Evolutionary conservation across 768 basidiomycete species (phyloP), one percentile per base, ranked within the genome.

Genomic region (Pleurotus citrinopileatus): DNA sequence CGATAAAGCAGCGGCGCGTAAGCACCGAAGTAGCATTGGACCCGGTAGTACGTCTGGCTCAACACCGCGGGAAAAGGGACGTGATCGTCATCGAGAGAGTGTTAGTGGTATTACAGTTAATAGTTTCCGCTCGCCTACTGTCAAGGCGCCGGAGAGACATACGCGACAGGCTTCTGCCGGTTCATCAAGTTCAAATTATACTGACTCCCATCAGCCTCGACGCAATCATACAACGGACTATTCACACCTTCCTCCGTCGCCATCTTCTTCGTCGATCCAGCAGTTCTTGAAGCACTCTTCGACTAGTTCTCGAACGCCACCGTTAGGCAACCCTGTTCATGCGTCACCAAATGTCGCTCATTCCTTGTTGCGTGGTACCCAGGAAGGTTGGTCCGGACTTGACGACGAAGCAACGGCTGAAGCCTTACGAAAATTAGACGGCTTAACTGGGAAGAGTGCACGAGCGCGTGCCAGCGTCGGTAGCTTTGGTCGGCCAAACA

Each of bases 371-470:
- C 83, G 90, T 59, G 92, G 92, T 9, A 92, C 89, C 4, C 91
- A 94, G 66, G 87, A 92, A 66, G 92, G 92, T 23, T 94, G 91
- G 91, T 87, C 87, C 13, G 89, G 83, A 56, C 77, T 94, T 61
- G 88, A 92, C 61, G 92, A 95, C 64, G 86, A 91, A 61, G 87
- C 87, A 13, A 94, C 96, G 5, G 90, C 84, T 5, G 94, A 96
- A 62, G 92, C 93, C 7, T 75, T 99, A 29, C 83, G 94, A 52
- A 97, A 96, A 70, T 71, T 99, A 22, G 96, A 99, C 62, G 96
- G 96, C 0, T 67, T 97, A 9, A 81, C 82, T 9, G 87, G 87
- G 1, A 90, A 88, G 65, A 84, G 79, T 32, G 82, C 87, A 8
- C 82, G 89, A 44, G 82, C 89, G 9, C 82, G 91, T 22, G 86